Base-by-base conservation (phyloP, 2,329 filamentous ascomycete genomes). In the Colletotrichum euphorbiae region DNA sequence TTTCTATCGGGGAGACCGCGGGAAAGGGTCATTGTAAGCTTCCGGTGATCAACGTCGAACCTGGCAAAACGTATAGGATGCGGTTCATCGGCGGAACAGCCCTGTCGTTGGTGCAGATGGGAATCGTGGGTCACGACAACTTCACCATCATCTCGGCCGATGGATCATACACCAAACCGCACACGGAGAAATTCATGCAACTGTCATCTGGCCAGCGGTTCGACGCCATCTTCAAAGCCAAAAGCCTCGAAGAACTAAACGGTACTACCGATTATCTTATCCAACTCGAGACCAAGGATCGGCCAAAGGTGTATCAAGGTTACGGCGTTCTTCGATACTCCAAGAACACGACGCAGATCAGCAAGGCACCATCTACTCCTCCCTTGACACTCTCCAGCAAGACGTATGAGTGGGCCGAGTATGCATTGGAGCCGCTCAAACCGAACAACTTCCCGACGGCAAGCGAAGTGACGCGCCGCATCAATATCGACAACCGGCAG, bases 81-180 rank as follows among this genome's bases (percentile, higher is more conserved):
- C 82, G 90, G 9, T 86, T 89, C 72, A 83, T 91, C 48, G 87
- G 87, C 4, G 82, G 76, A 0, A 85, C 84, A 0, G 85, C 85
- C 0, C 77, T 91, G 17, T 88, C 86, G 0, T 80, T 86, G 69
- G 76, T 85, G 3, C 81, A 83, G 2, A 71, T 89, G 3, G 87
- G 80, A 0, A 83, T 91, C 45, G 87, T 90, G 69, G 83, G 75
- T 6, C 89, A 92, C 71, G 72, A 79, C 2, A 77, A 84, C 9
- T 74, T 91, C 43, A 83, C 82, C 0, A 80, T 92, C 61, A 88
- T 92, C 62, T 85, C 86, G 64, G 89, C 86, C 0, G 90, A 91
- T 69, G 84, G 83, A 13, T 77, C 79, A 15, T 88, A 87, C 74
- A 87, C 85, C 3, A 79, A 83, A 72, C 83, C 84, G 0, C 77